Evolutionary conservation across 768 basidiomycete genomes (phyloP), one percentile per base, ranked within the genome.

Genomic region (Xanthoconium purpureum): DNA sequence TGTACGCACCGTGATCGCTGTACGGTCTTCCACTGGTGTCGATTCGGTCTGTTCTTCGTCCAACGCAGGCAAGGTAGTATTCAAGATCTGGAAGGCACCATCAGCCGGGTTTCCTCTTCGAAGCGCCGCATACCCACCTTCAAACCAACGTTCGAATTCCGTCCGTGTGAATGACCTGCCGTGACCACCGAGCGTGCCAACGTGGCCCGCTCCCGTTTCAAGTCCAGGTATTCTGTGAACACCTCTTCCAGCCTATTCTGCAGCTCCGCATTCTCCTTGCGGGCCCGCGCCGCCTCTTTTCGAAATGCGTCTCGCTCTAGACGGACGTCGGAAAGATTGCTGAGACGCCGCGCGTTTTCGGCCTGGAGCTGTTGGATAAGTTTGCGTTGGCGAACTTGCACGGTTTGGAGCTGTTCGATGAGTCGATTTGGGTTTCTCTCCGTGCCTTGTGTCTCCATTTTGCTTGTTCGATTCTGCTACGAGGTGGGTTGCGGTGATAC

Each of bases 291-390:
- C 1, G 43, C 61, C 40, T 69, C 65, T 48, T 53, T 58, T 14
- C 61, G 62, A 46, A 66, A 71, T 7, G 30, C 35, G 28, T 71
- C 69, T 32, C 69, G 61, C 48, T 69, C 68, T 30, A 57, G 67
- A 29, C 69, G 69, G 15, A 71, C 24, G 11, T 71, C 64, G 5
- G 17, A 58, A 20, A 71, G 64, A n/a, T 69, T 65, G 30, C 50
- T 50, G 35, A 71, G 58, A 6, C 60, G 54, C 29, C 69, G 57
- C 3, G 60, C 54, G 12, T 60, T 62, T n/a, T 70, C 68, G 1
- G 56, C 66, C 40, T 69, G 68, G 13, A 69, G 59, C 29, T 68
- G 64, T 37, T 66, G 66, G 18, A 69, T 67, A 45, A 59, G 37
- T 14, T 52, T 64, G 35, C 61, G 67, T 47, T 69, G 69, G 47